Conservation (phyloP, 352 stramenopile species). For the Globisporangium perplexum region DNA sequence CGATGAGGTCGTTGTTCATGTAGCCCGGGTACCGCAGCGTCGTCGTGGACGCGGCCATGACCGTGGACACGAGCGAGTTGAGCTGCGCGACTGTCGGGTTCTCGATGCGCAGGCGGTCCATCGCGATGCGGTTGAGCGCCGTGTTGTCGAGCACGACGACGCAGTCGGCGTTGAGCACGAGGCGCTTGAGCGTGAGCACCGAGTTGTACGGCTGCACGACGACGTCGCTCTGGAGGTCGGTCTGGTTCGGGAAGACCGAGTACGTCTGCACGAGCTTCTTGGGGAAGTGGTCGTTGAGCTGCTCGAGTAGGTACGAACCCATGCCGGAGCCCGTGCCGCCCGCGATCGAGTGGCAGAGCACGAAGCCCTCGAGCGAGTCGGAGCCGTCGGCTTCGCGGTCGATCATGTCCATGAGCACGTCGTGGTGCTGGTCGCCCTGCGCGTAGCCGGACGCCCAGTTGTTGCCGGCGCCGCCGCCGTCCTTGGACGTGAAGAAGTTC, state of each 20-base stretch:
- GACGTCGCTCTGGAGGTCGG: conserved; percentile 92
- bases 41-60: conserved; percentile 98
- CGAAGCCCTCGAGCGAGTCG: conserved; percentile 96
- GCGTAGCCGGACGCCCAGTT: conserved; percentile 92
- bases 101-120: conserved; percentile 93
- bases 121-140: conserved; percentile 95
- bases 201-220: conserved; percentile 99
- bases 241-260: conserved; percentile 98
- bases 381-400: conserved; percentile 96
- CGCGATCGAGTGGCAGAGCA: conserved; percentile 98
- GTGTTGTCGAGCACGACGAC: conserved; percentile 99
- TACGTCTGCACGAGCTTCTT: conserved; percentile 99
- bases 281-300: conserved; percentile 99
- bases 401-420: conserved; percentile 99
- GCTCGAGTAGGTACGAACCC: conserved; percentile 98
- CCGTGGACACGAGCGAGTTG: conserved; percentile 98
- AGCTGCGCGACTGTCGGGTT: conserved; percentile 97
- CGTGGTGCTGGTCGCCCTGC: conserved; percentile 92
- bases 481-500: conserved; percentile 95
- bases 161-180: conserved; percentile 98
- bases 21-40: conserved; percentile 97
- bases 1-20: conserved; percentile 99
- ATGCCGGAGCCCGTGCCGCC: conserved; percentile 98
- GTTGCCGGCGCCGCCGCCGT: conserved; percentile 89
- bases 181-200: conserved; percentile 97